Evolutionary conservation across 768 basidiomycete genomes (phyloP).

Genomic region (Tremella fuciformis): DNA sequence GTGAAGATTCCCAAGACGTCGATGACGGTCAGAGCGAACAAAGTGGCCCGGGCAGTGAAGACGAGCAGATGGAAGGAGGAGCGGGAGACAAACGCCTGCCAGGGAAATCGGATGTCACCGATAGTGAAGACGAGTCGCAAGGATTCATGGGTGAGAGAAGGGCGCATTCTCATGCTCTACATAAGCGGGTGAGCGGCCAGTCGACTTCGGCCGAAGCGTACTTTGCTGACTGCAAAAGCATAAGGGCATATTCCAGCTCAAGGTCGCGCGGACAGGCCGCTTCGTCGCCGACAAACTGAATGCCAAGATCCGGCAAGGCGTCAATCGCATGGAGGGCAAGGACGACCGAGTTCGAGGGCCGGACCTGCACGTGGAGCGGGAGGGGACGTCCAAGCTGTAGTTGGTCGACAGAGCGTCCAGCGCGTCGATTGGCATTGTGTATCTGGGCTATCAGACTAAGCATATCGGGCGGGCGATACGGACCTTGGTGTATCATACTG

Average conservation of each 20-base stretch:
- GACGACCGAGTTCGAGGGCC: conserved; percentile 30
- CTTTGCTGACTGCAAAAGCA: conserved; percentile 53
- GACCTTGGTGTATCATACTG: too few relatives aligned
- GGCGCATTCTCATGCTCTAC: conserved; percentile 44
- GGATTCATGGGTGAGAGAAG: conserved; percentile 29
- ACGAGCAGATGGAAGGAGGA: conserved; percentile 17
- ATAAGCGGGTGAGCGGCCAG: conserved; percentile 49
- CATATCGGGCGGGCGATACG: neutral
- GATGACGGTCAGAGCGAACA: conserved; percentile 5
- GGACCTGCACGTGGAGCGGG: conserved; percentile 44
- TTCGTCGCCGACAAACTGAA: conserved; percentile 61
- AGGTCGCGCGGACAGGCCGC: conserved; percentile 59
- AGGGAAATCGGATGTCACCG: conserved; percentile 4
- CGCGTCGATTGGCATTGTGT: too few relatives aligned
- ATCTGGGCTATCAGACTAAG: too few relatives aligned
- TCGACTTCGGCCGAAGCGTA: neutral
- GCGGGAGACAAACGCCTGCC: conserved; percentile 17
- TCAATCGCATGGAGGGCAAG: conserved; percentile 13
- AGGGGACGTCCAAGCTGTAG: conserved; percentile 44
- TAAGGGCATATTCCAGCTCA: conserved; percentile 65
- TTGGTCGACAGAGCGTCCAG: neutral
- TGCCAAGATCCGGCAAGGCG: conserved; percentile 34
- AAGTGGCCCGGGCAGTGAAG: conserved; percentile 12
- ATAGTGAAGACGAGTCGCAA: conserved; percentile 2
- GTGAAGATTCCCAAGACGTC: neutral